Base-by-base conservation (phyloP, 352 stramenopile genomes). In the Peronosclerospora sorghi region DNA sequence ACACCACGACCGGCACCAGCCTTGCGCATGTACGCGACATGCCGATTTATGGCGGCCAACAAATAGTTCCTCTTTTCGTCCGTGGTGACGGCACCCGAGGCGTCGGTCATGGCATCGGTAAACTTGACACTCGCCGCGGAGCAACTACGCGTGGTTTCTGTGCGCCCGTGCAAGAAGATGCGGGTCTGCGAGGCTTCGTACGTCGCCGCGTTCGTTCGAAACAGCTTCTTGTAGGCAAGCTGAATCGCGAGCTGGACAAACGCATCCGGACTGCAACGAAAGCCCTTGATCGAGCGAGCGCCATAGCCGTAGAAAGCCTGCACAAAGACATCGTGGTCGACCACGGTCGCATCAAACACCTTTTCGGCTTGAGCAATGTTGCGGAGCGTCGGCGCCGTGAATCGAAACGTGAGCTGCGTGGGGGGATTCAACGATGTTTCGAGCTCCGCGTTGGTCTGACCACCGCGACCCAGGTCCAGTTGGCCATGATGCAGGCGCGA, bases 191-290 rank as follows among this genome's bases (percentile, higher is more conserved):
- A 94, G 10, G 94, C 87, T 57, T 98, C 95, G 55, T 98, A 98
- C 2, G 94, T 98, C 9, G 72, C 69, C 1, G 46, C 73, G 37
- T 76, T 72, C 29, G 59, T 67, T 17, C 64, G 57, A 47, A 80
- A 80, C 13, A 86, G 65, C 59, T 84, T 85, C 35, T 74, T 70
- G 61, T 81, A 83, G 56, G 90, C 95, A 19, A 98, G 57, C 53
- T 98, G 95, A 48, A 98, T 96, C 26, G 89, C 88, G 20, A 97
- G 65, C 69, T 98, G 95, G 41, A 95, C 85, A 54, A 95, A 98
- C 8, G 87, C 90, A 67, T 98, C 95, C 5, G 95, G 94, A 32
- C 81, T 96, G 52, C 83, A 87, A 18, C 75, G 73, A 45, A 86
- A 92, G 7, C 51, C 65, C 68, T 97, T 97, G 48, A 97, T 96